Evolutionary conservation across 2,329 filamentous ascomycete genomes (phyloP), one percentile per base, ranked within the genome.

Genomic region (Ascochyta koolunga): DNA sequence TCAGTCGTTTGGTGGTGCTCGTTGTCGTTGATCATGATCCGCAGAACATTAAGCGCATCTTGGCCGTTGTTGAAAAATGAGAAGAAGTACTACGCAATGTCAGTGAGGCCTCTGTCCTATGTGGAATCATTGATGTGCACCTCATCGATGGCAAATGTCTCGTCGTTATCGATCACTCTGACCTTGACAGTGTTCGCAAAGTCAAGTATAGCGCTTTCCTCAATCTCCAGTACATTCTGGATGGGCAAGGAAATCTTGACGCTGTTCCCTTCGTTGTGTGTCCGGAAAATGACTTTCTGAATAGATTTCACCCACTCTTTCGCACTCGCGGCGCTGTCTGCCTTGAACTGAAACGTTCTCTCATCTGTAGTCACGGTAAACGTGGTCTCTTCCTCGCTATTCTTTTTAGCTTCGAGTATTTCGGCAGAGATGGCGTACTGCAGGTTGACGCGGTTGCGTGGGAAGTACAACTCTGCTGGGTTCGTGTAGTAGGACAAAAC

Each of bases 281-380:
- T 93, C 44, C 93, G 85, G 70, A 98, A 98, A 52, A 98, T 97
- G 64, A 96, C 93, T 55, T 95, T 90, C 70, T 97, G 93, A 22
- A 99, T 80, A 47, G 90, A 87, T 75, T 95, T 95, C 39, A 97
- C 93, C 95, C 95, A 99, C 79, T 98, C 95, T 73, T 91, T 95
- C 10, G 95, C 95, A 70, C 90, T 96, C 4, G 87, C 83, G 1
- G 85, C 82, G 70, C 91, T 97, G 71, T 99, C 95, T 32, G 93
- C 95, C 67, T 86, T 87, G 79, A 98, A 96, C 66, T 91, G 84
- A 75, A 95, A 96, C 1, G 86, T 92, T 49, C 91, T 84, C 58
- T 93, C 86, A 69, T 93, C 86, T 0, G 92, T 97, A 7, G 87
- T 88, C 37, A 98, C 86, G 6, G 87, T 85, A 68, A 98, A 97